Conservation (phyloP, 2,329 filamentous ascomycete genomes). For the Colletotrichum sp. region DNA sequence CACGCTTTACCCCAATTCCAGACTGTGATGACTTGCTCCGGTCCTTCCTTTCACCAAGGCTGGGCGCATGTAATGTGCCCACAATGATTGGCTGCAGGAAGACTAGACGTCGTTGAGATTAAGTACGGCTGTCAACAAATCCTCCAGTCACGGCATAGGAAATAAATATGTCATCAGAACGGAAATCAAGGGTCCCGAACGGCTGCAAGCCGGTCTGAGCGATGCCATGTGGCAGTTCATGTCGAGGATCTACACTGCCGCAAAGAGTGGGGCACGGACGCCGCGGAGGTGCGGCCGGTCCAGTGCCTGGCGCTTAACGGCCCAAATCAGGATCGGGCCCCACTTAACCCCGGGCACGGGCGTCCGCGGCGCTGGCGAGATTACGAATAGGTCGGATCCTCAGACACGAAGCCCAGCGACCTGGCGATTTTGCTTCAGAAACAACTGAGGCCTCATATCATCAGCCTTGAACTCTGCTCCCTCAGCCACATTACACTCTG, state of each 20-base stretch:
- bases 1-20: background rate
- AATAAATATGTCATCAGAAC: background rate
- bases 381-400: background rate
- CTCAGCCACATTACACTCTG: background rate
- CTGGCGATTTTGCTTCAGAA: background rate
- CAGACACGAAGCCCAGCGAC: background rate
- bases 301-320: background rate
- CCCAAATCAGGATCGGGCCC: background rate
- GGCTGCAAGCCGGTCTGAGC: background rate
- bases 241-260: background rate
- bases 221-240: background rate
- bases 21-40: background rate
- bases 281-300: background rate
- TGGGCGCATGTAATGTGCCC: background rate
- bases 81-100: background rate
- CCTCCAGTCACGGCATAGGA: background rate
- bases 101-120: background rate
- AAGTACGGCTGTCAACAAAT: background rate
- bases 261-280: background rate
- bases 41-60: background rate
- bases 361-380: background rate
- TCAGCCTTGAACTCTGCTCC: no score
- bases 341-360: background rate
- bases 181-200: background rate
- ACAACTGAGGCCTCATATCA: background rate